Evolutionary conservation across 2,329 filamentous ascomycete genomes (phyloP).

Genomic region (Aplosporella prunicola): DNA sequence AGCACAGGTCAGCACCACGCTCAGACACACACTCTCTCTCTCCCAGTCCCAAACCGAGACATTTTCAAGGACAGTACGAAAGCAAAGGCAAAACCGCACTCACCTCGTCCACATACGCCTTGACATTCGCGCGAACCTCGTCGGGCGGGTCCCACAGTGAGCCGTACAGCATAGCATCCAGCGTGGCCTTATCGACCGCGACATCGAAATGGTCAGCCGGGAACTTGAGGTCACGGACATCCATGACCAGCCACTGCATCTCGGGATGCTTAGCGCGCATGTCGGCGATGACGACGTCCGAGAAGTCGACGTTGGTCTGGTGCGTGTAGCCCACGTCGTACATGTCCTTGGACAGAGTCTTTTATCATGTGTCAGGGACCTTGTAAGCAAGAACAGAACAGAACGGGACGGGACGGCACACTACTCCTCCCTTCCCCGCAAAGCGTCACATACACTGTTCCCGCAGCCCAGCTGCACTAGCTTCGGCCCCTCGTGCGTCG

Average conservation of each 20-base stretch:
- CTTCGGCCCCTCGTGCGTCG: slow-evolving; percentile 25
- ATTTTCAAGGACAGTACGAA: background rate
- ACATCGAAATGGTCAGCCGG: slow-evolving; percentile 39
- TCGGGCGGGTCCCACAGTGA: slow-evolving; percentile 45
- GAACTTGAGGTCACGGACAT: slow-evolving; percentile 44
- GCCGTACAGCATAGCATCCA: slow-evolving; percentile 49
- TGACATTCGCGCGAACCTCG: slow-evolving; percentile 40
- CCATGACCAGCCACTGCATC: slow-evolving; percentile 43
- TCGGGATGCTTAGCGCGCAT: slow-evolving; percentile 38
- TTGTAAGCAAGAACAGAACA: background rate
- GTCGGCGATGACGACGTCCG: slow-evolving; percentile 41
- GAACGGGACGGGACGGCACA: background rate
- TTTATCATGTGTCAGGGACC: slow-evolving; percentile 3
- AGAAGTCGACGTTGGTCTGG: slow-evolving; percentile 51
- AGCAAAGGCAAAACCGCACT: slow-evolving; percentile 4
- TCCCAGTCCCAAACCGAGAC: background rate
- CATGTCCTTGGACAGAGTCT: slow-evolving; percentile 46
- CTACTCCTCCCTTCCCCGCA: too few relatives aligned
- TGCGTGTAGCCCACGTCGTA: slow-evolving; percentile 38
- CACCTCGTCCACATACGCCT: slow-evolving; percentile 43
- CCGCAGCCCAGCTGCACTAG: slow-evolving; percentile 51
- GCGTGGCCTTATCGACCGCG: slow-evolving; percentile 49
- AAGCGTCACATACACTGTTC: slow-evolving; percentile 48
- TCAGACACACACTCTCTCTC: slow-evolving; percentile 1
- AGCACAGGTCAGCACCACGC: background rate